These are phyloP conservation scores for Ligustrum vulgare DNA, from an alignment of 257 asterid genomes.

Conservation along the genomic window DNA sequence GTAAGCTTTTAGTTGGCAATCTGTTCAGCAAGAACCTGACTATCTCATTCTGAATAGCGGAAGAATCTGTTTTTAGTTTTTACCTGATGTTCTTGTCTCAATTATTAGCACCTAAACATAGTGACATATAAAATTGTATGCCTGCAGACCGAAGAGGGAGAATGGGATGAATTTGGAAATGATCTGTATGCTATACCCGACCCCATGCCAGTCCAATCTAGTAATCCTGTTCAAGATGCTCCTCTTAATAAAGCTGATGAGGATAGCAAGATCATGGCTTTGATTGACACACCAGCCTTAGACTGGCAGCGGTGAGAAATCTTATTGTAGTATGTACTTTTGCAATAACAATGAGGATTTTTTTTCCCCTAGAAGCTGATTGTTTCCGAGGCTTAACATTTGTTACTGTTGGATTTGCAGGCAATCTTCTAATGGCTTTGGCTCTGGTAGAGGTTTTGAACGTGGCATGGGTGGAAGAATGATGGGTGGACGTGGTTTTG, in stretches of 20 bases:
- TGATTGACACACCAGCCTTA: conserved; percentile 88
- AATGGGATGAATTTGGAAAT: conserved; percentile 92
- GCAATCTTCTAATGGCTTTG: conserved; percentile 80
- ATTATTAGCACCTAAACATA: neutral
- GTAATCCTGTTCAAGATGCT: conserved; percentile 57
- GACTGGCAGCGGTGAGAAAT: conserved; percentile 91
- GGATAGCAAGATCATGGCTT: conserved; percentile 90
- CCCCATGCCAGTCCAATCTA: conserved; percentile 41
- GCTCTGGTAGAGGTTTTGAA: conserved; percentile 82
- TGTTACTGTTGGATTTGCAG: conserved; percentile 38
- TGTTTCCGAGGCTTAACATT: too few species aligned
- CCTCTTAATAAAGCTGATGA: conserved; percentile 73
- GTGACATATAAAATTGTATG: conserved; percentile 14
- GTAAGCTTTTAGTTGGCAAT: conserved; percentile 51
- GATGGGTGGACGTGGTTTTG: conserved; percentile 91
- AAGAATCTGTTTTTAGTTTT: conserved; percentile 4
- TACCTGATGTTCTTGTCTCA: neutral
- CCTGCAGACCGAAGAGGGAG: conserved; percentile 78
- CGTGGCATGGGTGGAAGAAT: conserved; percentile 86
- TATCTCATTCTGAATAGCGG: conserved; percentile 4
- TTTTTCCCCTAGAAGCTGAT: too few species aligned
- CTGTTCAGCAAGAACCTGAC: conserved; percentile 6
- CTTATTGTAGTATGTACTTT: conserved; percentile 10
- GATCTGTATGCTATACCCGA: conserved; percentile 89
- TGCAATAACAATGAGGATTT: too few species aligned